phyloP scores from a whole-genome alignment of 768 basidiomycete genomes.

The Leccinum longicurvipes region DNA sequence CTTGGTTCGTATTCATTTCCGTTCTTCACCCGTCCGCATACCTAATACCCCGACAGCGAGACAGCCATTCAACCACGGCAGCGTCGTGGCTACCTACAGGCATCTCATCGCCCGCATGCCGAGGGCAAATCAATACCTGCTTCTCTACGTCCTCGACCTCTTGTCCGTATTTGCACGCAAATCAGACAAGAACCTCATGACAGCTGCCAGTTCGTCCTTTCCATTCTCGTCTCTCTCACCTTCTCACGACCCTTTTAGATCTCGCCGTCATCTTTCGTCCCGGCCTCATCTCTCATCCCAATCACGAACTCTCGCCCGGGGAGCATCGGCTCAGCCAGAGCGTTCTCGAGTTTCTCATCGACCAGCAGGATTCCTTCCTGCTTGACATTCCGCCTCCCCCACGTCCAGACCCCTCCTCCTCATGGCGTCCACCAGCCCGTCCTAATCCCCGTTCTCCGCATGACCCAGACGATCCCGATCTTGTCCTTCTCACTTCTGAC shows the following conservation, averaged over 20 bases:
- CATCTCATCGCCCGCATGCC: conserved; percentile 82
- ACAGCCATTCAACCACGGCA: conserved; percentile 63
- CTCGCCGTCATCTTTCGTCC: conserved; percentile 97
- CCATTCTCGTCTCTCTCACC: neutral
- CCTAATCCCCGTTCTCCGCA: conserved; percentile 8
- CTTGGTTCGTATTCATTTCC: conserved; percentile 47
- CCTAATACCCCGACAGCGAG: conserved; percentile 46
- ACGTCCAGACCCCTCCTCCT: conserved; percentile 28
- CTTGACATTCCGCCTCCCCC: conserved; percentile 79
- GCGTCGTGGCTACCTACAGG: conserved; percentile 78
- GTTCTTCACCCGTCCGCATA: conserved; percentile 1
- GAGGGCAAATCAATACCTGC: conserved; percentile 88
- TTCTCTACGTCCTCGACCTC: conserved; percentile 94
- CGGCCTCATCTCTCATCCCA: conserved; percentile 85
- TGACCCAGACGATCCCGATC: conserved; percentile 45
- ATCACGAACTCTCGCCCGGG: conserved; percentile 79
- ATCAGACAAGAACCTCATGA: conserved; percentile 93
- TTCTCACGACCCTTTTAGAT: conserved; percentile 47
- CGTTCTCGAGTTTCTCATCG: conserved; percentile 93
- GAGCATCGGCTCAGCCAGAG: conserved; percentile 87
- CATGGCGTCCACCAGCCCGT: conserved; percentile 27
- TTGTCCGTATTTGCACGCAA: conserved; percentile 93
- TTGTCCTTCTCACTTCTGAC: conserved; percentile 43
- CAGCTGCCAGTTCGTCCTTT: conserved; percentile 72
- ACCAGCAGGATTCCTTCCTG: conserved; percentile 95